phyloP scores from a whole-genome alignment of 768 basidiomycete genomes.

The Suillus hirtellus region DNA sequence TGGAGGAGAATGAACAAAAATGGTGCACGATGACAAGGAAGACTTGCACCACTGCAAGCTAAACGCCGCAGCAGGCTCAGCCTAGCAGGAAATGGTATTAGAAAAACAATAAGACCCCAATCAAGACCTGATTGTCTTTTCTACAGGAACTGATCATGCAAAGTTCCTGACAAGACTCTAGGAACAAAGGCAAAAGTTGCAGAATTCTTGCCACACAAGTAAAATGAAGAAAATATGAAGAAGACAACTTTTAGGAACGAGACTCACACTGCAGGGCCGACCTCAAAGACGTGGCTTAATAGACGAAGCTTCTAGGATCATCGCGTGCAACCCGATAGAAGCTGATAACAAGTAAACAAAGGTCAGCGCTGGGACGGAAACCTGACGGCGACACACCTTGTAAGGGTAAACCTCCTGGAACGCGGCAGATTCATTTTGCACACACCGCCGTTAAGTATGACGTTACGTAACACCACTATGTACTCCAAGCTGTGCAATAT shows the following conservation, averaged over 20 bases:
- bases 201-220: not conserved
- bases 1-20: slow-evolving; percentile 8
- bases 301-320: slow-evolving; percentile 3
- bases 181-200: not conserved
- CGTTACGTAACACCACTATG: not conserved
- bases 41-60: not conserved
- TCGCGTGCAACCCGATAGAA: slow-evolving; percentile 2
- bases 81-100: not conserved
- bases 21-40: slow-evolving; percentile 9
- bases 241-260: not conserved
- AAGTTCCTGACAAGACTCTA: not conserved
- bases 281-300: slow-evolving; percentile 5
- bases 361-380: not conserved
- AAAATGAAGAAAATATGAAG: slow-evolving; percentile 8
- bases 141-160: not conserved
- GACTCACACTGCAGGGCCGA: slow-evolving; percentile 2
- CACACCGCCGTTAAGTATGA: not conserved
- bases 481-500: not conserved
- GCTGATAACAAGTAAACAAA: not conserved
- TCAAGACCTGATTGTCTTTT: not conserved
- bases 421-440: not conserved
- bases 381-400: not conserved
- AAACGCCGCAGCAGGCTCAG: not conserved
- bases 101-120: not conserved
- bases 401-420: not conserved